Conservation (phyloP, 768 basidiomycete species). For the Phanerodontia chrysosporium region DNA sequence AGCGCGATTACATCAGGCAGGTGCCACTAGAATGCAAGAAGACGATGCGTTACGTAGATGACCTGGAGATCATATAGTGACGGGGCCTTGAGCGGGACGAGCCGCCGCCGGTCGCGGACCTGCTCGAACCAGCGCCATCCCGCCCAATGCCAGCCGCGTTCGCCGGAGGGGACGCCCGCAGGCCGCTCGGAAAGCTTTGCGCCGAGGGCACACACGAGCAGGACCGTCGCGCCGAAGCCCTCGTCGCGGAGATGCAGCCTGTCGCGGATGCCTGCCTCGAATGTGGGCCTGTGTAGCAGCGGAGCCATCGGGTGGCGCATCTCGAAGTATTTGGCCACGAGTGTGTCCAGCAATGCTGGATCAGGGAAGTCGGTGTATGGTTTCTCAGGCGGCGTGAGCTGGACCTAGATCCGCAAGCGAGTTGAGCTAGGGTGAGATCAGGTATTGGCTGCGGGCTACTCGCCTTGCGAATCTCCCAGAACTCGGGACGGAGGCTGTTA, state of each 20-base stretch:
- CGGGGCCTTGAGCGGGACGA: slow-evolving; percentile 42
- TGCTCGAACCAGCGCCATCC: slow-evolving; percentile 46
- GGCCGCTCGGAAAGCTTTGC: slow-evolving; percentile 41
- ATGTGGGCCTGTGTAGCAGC: slow-evolving; percentile 37
- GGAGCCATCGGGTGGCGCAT: slow-evolving; percentile 32
- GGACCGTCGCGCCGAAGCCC: slow-evolving; percentile 33
- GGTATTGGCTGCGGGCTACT: not conserved
- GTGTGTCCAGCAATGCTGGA: slow-evolving; percentile 22
- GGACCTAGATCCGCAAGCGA: not conserved
- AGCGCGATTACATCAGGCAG: too few relatives aligned
- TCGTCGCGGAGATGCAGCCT: slow-evolving; percentile 30
- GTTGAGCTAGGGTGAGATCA: too few relatives aligned
- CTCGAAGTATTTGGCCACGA: slow-evolving; percentile 42
- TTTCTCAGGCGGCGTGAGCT: not conserved
- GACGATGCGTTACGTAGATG: slow-evolving; percentile 33
- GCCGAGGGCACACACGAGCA: slow-evolving; percentile 41
- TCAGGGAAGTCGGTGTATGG: slow-evolving; percentile 20
- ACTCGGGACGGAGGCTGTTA: too few relatives aligned
- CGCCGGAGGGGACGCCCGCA: slow-evolving; percentile 26
- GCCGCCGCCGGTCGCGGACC: slow-evolving; percentile 49
- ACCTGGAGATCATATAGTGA: slow-evolving; percentile 67
- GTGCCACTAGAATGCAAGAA: too few relatives aligned
- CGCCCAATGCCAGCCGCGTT: slow-evolving; percentile 2
- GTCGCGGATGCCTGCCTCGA: slow-evolving; percentile 28
- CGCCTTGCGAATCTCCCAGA: not conserved